A percentile compares a stretch with the other conserved stretches of the same genome.
These are phyloP conservation scores for Aspergillus sclerotialis DNA, from an alignment of 2,329 filamentous ascomycete genomes.

Conservation along the genomic window DNA sequence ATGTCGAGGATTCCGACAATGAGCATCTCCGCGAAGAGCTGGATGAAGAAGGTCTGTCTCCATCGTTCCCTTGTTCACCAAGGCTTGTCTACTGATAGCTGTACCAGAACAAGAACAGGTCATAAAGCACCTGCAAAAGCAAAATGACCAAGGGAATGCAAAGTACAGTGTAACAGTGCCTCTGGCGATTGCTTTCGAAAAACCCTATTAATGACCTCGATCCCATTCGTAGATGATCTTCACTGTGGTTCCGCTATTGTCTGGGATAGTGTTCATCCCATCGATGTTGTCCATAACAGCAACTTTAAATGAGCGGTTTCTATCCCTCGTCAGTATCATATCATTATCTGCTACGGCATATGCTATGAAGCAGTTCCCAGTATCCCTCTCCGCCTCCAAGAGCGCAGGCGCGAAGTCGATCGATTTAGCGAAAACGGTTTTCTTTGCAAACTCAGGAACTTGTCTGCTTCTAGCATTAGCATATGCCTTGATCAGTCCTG, in stretches of 20 bases:
- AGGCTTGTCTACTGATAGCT: too few relatives aligned
- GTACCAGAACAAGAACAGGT: constrained; percentile 39
- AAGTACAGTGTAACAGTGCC: constrained; percentile 31
- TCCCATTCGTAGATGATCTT: constrained; percentile 23
- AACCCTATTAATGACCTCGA: background rate
- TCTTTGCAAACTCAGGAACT: constrained; percentile 20
- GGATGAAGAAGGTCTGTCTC: constrained; percentile 62
- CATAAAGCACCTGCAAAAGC: constrained; percentile 27
- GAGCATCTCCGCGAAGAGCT: constrained; percentile 55
- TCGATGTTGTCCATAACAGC: constrained; percentile 18
- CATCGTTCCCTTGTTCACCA: background rate
- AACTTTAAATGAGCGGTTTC: constrained; percentile 14
- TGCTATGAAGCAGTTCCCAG: constrained; percentile 26
- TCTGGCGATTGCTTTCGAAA: background rate
- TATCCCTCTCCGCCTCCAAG: constrained; percentile 7
- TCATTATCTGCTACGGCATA: constrained; percentile 34
- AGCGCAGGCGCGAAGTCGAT: constrained; percentile 22
- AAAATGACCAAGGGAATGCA: constrained; percentile 33
- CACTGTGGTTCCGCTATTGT: constrained; percentile 28
- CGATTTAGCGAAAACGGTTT: constrained; percentile 18
- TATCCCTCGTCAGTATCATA: constrained; percentile 25
- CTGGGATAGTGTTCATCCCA: constrained; percentile 24
- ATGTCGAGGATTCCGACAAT: constrained; percentile 56
- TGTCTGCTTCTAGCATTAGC: constrained; percentile 24
- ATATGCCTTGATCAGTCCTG: constrained; percentile 14